Evolutionary conservation across 768 basidiomycete species (phyloP), one percentile per base, ranked within the genome.

Genomic region (Suillus decipiens): DNA sequence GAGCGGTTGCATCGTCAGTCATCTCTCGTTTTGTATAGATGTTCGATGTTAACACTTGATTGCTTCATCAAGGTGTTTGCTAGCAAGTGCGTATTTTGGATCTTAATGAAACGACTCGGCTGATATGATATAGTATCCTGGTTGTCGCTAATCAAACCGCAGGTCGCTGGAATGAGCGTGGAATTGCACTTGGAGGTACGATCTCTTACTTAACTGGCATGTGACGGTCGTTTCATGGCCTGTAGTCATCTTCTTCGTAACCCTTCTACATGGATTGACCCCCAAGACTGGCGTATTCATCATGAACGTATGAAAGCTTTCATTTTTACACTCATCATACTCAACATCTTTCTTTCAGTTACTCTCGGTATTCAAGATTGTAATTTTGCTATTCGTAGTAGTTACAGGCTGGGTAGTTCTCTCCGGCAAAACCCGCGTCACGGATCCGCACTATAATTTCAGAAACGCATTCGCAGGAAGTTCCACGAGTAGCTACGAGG

Each of bases 351-450:
- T 5, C 9, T 11, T 22, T 9, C 47, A 86, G 85, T 69, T 72
- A 19, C 72, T 87, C 43, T 78, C 83, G 39, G 63, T 84, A 31
- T 85, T 86, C 77, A 87, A 87, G 69, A 80, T 83, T 5, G 60
- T 77, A 15, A 82, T 87, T 55, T 75, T 88, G 0, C 31, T 83
- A n/a, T 80, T 87, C 63, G 72, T 89, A 50, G 81, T 86, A 1
- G 71, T 87, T 47, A 81, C 85, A 5, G 86, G 86, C 3, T 83
- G 86, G 76, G 84, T 84, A 28, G 88, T 89, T 10, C 79, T 89
- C 12, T 80, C 82, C 5, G 88, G 86, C 1, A 76, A 80, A 60
- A 87, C 86, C 2, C 78, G 76, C 9, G 79, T 89, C n/a, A 45
- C 78, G 48, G 81, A 89, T 70, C 86, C 88, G 0, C 78, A 81